Percentiles rank a stretch among this genome's conserved stretches.
These are phyloP conservation scores for Phytophthora cactorum DNA, from an alignment of 352 stramenopile species.

Conservation along the genomic window DNA sequence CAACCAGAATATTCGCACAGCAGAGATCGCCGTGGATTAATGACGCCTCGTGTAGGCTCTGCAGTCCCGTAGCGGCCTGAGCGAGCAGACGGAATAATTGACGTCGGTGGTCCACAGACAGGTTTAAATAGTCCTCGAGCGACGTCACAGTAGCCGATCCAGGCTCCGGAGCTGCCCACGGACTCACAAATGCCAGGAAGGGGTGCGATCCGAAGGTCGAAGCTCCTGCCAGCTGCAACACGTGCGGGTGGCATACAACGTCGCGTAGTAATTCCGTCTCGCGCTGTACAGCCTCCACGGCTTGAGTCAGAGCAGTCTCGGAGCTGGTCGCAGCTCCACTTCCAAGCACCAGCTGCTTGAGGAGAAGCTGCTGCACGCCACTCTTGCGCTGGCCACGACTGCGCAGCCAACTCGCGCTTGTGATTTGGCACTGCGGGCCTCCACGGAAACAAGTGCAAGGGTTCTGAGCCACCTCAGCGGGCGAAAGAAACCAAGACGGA, in stretches of 20 bases:
- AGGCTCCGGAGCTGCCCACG: constrained; percentile 35
- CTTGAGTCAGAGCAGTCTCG: constrained; percentile 17
- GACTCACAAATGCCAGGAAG: constrained; percentile 64
- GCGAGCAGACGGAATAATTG: constrained; percentile 50
- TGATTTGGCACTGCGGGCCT: constrained; percentile 35
- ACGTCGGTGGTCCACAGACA: constrained; percentile 47
- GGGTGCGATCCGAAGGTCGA: constrained; percentile 51
- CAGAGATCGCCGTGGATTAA: constrained; percentile 61
- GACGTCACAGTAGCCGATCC: constrained; percentile 38
- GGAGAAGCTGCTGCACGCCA: constrained; percentile 36
- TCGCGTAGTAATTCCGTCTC: constrained; percentile 52
- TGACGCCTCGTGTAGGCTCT: constrained; percentile 59
- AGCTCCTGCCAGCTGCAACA: constrained; percentile 63
- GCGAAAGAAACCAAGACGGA: constrained; percentile 59
- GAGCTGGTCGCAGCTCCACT: constrained; percentile 3
- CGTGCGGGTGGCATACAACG: constrained; percentile 51
- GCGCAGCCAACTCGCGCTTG: constrained; percentile 38
- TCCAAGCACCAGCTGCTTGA: constrained; percentile 52
- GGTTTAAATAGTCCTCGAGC: constrained; percentile 60
- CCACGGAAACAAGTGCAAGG: constrained; percentile 30
- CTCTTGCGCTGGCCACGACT: constrained; percentile 33
- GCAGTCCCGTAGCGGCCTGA: constrained; percentile 53
- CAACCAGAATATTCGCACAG: constrained; percentile 65
- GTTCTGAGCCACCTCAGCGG: constrained; percentile 41
- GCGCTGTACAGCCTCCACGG: constrained; percentile 34